Evolutionary conservation across 1,139 yeast genomes (phyloP), one percentile per base, ranked within the genome.

Genomic region (Candida smagusa): DNA sequence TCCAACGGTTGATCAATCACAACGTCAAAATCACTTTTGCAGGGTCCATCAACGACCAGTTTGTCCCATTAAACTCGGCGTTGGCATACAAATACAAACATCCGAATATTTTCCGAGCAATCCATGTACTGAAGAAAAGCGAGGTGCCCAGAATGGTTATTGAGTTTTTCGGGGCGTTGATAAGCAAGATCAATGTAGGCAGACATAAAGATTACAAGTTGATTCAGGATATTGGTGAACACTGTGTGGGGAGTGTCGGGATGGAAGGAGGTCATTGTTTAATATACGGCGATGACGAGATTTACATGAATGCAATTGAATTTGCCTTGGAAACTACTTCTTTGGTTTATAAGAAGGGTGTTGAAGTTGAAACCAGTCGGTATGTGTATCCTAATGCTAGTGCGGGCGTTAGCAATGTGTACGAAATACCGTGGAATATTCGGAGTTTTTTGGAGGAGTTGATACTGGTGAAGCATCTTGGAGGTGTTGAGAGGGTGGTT

Each of bases 21-120:
- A 71, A 77, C 45, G 78, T 75, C 29, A 79, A 78, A 46, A 42
- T 79, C 2, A 69, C 78, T 0, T 61, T 79, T 31, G 53, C 68
- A 19, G 82, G 79, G 0, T 60, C 79, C 0, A 46, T 68, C 2
- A 61, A 63, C 34, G 79, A 74, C 48, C 75, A 68, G 44, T 61
- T 72, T 35, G 56, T 72, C 2, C 77, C 78, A 2, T 43, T 77
- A 16, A 58, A 58, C 43, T 65, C 79, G 1, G 54, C 81, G 2
- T 53, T 79, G 36, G 73, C 65, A n/a, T 43, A 62, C 13, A 67
- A 71, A 25, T 55, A 65, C 26, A 46, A 55, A 8, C 86, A 80
- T 51, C 79, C 84, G 1, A 78, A 79, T 46, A 72, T 79, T 12
- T 74, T 56, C 47, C 58, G 84, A 38, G 24, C 32, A 3, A 12